Evolutionary conservation across 139 green algal genomes (phyloP), one percentile per base, ranked within the genome.

Genomic region (Gonium pectorale): DNA sequence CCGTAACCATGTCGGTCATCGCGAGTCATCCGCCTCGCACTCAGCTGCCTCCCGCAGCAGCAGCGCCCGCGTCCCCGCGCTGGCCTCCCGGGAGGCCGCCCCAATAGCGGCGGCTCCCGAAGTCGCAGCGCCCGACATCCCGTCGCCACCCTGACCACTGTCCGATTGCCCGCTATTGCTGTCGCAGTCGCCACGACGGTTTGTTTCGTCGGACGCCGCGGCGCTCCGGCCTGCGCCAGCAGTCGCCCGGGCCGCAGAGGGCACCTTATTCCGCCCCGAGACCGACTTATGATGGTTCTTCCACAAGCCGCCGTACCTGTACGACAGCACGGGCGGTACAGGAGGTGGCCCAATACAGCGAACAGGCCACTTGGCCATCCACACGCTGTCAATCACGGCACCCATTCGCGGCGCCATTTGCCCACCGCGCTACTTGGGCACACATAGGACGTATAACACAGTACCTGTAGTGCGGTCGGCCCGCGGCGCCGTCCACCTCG

Each of bases 251-350:
- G 75, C 56, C 3, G 60, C 43, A 26, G 41, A n/a, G 8, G 75
- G 59, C 27, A 73, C 60, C 59, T 72, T 72, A 29, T 63, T 83
- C 6, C 60, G 54, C 31, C 75, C 75, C 5, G 41, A 51, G 4
- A 22, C 24, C 19, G 6, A 2, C 21, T 38, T 27, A n/a, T 83
- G 75, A 33, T 83, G 75, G 75, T 83, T 83, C 60, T 83, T 83
- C 75, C 75, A 83, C 29, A 83, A 43, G 2, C 75, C 75, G 7
- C 75, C 75, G 60, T 83, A 83, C 24, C 75, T 59, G 37, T 83
- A 83, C n/a, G n/a, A n/a, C n/a, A n/a, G n/a, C n/a, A n/a, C n/a
- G n/a, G n/a, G n/a, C n/a, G n/a, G n/a, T n/a, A n/a, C n/a, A n/a
- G n/a, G n/a, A n/a, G n/a, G n/a, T n/a, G n/a, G n/a, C n/a, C n/a